phyloP scores from a whole-genome alignment of 768 basidiomycete species.

The Lactarius quietus region DNA sequence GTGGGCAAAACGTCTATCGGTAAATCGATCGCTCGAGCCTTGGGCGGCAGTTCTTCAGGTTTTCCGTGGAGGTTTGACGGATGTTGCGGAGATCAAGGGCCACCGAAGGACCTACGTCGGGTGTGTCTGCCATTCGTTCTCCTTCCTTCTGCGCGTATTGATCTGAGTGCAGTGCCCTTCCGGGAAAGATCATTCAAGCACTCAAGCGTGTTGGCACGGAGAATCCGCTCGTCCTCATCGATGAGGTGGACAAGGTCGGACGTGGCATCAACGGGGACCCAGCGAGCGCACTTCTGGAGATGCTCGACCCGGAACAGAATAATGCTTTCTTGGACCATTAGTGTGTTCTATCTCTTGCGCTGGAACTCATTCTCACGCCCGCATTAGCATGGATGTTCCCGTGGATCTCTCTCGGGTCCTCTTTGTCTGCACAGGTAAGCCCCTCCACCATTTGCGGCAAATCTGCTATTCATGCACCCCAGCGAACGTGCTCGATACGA shows the following conservation, averaged over 20 bases:
- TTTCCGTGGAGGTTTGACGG: constrained; percentile 96
- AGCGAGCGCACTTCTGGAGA: constrained; percentile 84
- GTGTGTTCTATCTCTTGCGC: constrained; percentile 43
- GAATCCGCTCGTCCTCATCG: constrained; percentile 91
- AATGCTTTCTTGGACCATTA: constrained; percentile 93
- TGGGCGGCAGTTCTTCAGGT: constrained; percentile 90
- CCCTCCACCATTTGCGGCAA: not conserved
- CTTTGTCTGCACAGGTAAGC: constrained; percentile 86
- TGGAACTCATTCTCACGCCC: not conserved
- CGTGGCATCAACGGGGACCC: constrained; percentile 91
- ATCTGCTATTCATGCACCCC: constrained; percentile 7
- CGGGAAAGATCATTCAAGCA: constrained; percentile 94
- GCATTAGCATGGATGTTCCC: constrained; percentile 87
- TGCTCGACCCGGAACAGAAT: constrained; percentile 96
- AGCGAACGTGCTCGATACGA: constrained; percentile 91
- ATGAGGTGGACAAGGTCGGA: constrained; percentile 96
- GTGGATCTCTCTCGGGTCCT: constrained; percentile 94
- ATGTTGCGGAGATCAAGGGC: constrained; percentile 99
- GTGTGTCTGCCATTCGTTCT: constrained; percentile 38
- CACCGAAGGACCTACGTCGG: constrained; percentile 97
- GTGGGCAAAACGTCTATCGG: constrained; percentile 98
- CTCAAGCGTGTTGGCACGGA: constrained; percentile 90
- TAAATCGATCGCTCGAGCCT: constrained; percentile 92
- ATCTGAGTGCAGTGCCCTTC: constrained; percentile 58
- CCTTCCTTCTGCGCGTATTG: constrained; percentile 6